Evolutionary conservation across 805 yeast species (phyloP), one percentile per base, ranked within the genome.

Genomic region (Candida multigemmis): DNA sequence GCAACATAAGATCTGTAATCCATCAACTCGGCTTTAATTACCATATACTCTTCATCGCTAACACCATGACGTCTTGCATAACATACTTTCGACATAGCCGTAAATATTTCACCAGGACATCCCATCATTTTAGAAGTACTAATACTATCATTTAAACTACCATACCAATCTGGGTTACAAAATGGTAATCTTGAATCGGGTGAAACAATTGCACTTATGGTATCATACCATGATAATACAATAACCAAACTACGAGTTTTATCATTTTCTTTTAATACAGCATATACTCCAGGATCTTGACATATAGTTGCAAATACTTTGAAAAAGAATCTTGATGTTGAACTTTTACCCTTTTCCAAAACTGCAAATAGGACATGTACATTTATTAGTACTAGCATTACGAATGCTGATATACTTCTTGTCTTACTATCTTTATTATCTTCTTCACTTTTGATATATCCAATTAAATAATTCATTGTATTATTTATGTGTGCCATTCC

Each of bases 211-310:
- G 77, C 73, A 16, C 70, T 51, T 4, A 71, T 66, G 1, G 77
- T 71, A 36, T 72, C 78, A 41, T 66, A 71, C 78, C 78, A 72
- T 1, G 75, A 63, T 10, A 72, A 41, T n/a, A 68, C 71, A 5
- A 69, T 63, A 16, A 68, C 50, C 1, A 71, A 48, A 5, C 68
- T 67, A 5, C 66, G 56, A 33, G 70, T 72, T 37, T 67, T 69
- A 12, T 68, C 69, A 22, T 54, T 59, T 12, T 58, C 59, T 36
- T 66, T 40, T 13, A 65, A 60, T 4, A 53, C 37, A 19, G 52
- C 44, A 46, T 66, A 68, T n/a, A 62, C 56, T 12, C 46, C 41
- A 32, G 21, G 18, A 22, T 70, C 71, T 25, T 56, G 53, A 12
- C 73, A 70, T 21, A 72, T 64, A 2, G 68, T 58, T 1, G 70